phyloP scores from a whole-genome alignment of 805 yeast genomes.

The Spencermartinsiella europaea region DNA sequence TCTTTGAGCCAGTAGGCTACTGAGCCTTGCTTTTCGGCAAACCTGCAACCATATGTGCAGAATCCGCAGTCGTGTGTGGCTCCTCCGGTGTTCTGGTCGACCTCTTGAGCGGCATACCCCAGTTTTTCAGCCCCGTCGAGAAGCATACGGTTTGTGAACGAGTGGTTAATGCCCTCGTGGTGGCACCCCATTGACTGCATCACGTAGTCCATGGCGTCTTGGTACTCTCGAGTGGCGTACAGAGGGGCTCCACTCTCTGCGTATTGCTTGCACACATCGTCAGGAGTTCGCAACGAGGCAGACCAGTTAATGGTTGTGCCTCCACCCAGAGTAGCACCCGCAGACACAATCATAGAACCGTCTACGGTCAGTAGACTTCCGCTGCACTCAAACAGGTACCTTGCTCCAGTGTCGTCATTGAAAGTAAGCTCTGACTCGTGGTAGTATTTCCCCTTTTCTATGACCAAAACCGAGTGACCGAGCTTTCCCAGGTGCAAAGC shows the following conservation, averaged over 20 bases:
- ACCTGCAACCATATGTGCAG: slow-evolving; percentile 46
- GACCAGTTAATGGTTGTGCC: slow-evolving; percentile 58
- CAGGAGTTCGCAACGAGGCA: slow-evolving; percentile 47
- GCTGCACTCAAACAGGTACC: slow-evolving; percentile 36
- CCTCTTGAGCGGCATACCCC: slow-evolving; percentile 38
- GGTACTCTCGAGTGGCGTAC: slow-evolving; percentile 27
- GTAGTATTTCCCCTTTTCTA: slow-evolving; percentile 48
- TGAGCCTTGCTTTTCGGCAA: slow-evolving; percentile 48
- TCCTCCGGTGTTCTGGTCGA: slow-evolving; percentile 43
- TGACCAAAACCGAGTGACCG: slow-evolving; percentile 41
- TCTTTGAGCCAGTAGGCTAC: slow-evolving; percentile 45
- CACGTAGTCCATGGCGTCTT: slow-evolving; percentile 42
- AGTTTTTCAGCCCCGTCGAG: slow-evolving; percentile 41
- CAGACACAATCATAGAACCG: slow-evolving; percentile 37
- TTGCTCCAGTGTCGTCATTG: slow-evolving; percentile 36
- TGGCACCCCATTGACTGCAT: slow-evolving; percentile 45
- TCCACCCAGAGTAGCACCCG: slow-evolving; percentile 55
- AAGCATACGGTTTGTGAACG: slow-evolving; percentile 40
- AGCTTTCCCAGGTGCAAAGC: slow-evolving; percentile 42
- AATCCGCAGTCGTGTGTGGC: slow-evolving; percentile 42
- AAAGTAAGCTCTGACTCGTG: slow-evolving; percentile 34
- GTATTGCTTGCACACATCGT: slow-evolving; percentile 49
- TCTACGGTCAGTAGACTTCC: slow-evolving; percentile 36
- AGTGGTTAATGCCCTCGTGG: slow-evolving; percentile 37
- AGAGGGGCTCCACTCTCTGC: slow-evolving; percentile 27